Evolutionary conservation across 116 monocot species (phyloP), one percentile per base, ranked within the genome.

Genomic region (Papilionanthe hybrid): DNA sequence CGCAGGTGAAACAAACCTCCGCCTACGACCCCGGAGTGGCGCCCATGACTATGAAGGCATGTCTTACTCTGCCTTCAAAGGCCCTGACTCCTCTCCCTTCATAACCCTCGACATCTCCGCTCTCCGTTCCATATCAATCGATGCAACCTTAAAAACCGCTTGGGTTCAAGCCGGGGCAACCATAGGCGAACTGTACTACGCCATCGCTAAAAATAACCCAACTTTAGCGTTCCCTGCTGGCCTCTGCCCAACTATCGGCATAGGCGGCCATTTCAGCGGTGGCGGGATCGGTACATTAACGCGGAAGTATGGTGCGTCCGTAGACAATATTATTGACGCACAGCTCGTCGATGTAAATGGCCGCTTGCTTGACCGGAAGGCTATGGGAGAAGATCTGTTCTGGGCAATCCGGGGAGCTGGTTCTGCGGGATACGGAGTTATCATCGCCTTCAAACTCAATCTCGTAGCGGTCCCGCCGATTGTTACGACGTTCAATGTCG

Each of bases 401-500:
- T 88, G 88, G 88, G 88, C 86, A 9, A 76, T 88, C 13, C 78
- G 88, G 20, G 88, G 88, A 17, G 86, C 85, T 12, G 86, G 85
- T 0, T 85, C 75, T 3, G 81, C 75, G 5, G 85, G 88, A 45
- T 88, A 83, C 45, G 86, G 88, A 49, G 75, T 88, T 42, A 83
- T 86, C 19, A 5, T 83, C 18, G 78, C 86, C 25, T 88, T 56
- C 28, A 78, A 78, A 71, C n/a, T 88, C 47, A 74, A 65, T 6
- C 56, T 88, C n/a, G 86, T 81, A 0, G 27, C 15, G 15, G 83
- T 88, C 13, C 88, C 88, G 2, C 72, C 80, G 22, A 60, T 43
- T 0, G 86, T 88, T 17, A 78, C 86, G 6, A 78, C 42, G 4
- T 86, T 86, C 60, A 80, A 56, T 42, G 56, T 86, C 0, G 76